Base-by-base conservation (phyloP, 441 rosid genomes). In the Jatropha multifida region DNA sequence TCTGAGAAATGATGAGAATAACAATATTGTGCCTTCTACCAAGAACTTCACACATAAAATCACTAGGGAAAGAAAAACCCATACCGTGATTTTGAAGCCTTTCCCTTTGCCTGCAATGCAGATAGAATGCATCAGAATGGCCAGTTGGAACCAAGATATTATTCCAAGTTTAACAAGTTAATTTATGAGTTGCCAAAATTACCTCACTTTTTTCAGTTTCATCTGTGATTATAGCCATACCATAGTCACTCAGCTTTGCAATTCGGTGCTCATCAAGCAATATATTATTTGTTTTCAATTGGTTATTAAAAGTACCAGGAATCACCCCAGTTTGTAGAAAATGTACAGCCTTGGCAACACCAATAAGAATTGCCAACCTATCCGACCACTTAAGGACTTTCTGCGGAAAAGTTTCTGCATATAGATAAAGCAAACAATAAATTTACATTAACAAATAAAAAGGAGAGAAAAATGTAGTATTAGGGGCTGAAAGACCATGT, bases 161-260 rank as follows among this genome's bases (percentile, higher is more conserved):
- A 64, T 68, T 60, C 61, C 76, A 32, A 76, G 49, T 64, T 58
- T 32, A 65, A 42, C 44, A 51, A 63, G 69, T 32, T 59, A 65
- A 56, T 58, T 71, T 65, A 58, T 1, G 32, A 61, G 74, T 51
- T 32, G 65, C 59, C 12, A 74, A 73, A 51, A 64, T 58, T 84
- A 92, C 99, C 88, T 93, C 95, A 4, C 81, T 77, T 77, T 88
- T 93, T 72, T 89, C 94, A 10, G 76, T 80, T 76, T 90, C 94
- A 78, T 90, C 92, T 26, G 81, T 86, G 81, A 95, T 81, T 78
- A 89, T 78, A 52, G 89, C 86, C 86, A 90, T 84, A 38, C 97
- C 98, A 81, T 93, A 93, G 87, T 92, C 99, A 81, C 98, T 95
- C 74, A 95, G 90, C 82, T 93, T 95, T 20, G 97, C 91, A 61